Evolutionary conservation across 148 eudicot genomes (phyloP), one percentile per base, ranked within the genome.

Genomic region (Silene uniflora): DNA sequence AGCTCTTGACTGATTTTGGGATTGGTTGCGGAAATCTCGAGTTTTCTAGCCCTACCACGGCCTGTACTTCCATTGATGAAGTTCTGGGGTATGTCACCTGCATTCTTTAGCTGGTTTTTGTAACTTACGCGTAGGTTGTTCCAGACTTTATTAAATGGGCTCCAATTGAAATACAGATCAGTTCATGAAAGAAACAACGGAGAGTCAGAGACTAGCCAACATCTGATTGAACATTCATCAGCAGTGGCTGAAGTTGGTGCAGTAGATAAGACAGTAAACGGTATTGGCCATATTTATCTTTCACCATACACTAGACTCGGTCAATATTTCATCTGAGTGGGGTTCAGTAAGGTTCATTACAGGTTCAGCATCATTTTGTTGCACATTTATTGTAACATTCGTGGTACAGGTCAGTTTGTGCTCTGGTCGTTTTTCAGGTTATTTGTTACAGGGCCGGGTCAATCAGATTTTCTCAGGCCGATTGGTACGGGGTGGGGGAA

Each of bases 1-100:
- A 90, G 10, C 81, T 91, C 44, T 79, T 93, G 75, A 65, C 74
- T 71, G 93, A 93, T 73, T 86, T 91, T 72, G 92, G 89, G 77
- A 79, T 91, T 42, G 85, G 77, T 21, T 83, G 77, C 58, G 86
- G 59, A 46, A 78, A 72, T 61, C 17, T 67, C 54, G 80, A 77
- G 42, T 71, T 73, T 78, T 73, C 90, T 76, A 75, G 81, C 80
- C 85, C 82, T 67, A 76, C 83, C 54, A 72, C 78, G n/a, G 44
- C 54, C 18, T 84, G 79, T 67, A 81, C 86, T 75, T 85, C 96
- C 72, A 81, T 83, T 18, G 80, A 79, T 56, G 80, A 86, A 42
- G 71, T 69, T 73, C 79, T 86, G 27, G 87, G 81, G 94, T 91
- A 86, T 76, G 74, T 55, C 49, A 49, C 18, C 61, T 49, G 5